Conservation (phyloP, 345 rosid genomes). For the Sisymbrium altissimum region DNA sequence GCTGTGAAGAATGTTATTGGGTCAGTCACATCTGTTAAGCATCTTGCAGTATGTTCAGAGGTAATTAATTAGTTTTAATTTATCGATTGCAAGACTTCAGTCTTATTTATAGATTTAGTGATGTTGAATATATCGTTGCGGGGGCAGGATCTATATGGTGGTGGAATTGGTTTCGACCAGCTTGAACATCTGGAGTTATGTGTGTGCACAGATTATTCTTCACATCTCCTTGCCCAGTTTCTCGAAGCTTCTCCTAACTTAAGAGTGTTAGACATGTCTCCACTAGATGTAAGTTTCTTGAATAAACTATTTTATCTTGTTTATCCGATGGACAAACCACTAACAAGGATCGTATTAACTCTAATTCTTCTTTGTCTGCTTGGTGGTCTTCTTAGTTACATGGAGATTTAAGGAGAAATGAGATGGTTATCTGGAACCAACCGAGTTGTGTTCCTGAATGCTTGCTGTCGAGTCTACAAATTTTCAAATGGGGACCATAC, state of each 20-base stretch:
- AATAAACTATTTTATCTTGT: too few relatives aligned
- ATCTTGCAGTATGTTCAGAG: neutral
- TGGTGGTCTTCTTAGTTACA: neutral
- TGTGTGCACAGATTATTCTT: neutral
- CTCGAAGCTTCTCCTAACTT: neutral
- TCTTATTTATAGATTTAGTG: neutral
- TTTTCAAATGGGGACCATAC: neutral
- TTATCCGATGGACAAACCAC: neutral
- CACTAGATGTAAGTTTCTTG: neutral
- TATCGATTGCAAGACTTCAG: neutral
- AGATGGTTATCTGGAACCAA: neutral
- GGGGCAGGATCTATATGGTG: neutral
- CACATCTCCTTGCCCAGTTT: neutral
- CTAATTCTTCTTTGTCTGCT: neutral
- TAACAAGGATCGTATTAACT: neutral
- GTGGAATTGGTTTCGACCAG: neutral
- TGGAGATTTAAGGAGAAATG: neutral
- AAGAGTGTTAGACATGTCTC: neutral
- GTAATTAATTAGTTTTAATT: neutral
- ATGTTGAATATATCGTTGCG: too few relatives aligned
- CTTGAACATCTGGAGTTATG: neutral
- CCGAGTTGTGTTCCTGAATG: constrained; percentile 1
- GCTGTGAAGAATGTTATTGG: neutral
- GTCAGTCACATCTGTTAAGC: constrained; percentile 2
- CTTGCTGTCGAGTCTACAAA: neutral